These are phyloP conservation scores for Flaveria brownii DNA, from an alignment of 129 eudicot genomes.

Conservation along the genomic window DNA sequence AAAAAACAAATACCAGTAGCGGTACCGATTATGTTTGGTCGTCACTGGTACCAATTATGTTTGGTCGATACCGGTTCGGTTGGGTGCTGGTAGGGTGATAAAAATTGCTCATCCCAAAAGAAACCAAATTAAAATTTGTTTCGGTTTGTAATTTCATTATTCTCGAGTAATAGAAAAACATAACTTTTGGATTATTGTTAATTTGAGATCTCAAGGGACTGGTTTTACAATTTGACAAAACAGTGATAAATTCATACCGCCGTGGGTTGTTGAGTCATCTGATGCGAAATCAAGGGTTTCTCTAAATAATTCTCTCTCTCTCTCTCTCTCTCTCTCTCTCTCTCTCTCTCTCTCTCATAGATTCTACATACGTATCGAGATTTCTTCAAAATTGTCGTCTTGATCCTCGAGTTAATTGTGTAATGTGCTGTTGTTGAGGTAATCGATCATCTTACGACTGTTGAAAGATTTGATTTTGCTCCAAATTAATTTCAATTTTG, in stretches of 20 bases:
- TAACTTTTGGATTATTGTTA: background rate
- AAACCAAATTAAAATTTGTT: too few relatives aligned
- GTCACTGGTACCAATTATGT: too few relatives aligned
- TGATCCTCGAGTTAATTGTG: conserved; percentile 24
- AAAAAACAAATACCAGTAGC: too few relatives aligned
- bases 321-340: conserved; percentile 35
- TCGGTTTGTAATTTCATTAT: too few relatives aligned
- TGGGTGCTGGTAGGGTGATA: too few relatives aligned
- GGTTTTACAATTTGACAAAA: background rate
- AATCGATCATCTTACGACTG: conserved; percentile 9
- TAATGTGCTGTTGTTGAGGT: conserved; percentile 4
- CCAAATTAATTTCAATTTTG: conserved; percentile 4
- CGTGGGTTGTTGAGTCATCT: conserved; percentile 52
- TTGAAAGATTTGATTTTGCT: conserved; percentile 27
- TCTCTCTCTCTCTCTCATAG: conserved; percentile 26
- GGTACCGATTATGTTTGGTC: too few relatives aligned
- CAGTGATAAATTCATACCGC: conserved; percentile 18
- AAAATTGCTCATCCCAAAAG: too few relatives aligned
- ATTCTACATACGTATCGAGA: conserved; percentile 11
- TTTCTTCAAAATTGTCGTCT: conserved; percentile 32
- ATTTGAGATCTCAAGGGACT: conserved; percentile 4
- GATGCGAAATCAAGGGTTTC: conserved; percentile 55
- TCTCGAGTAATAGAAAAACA: too few relatives aligned
- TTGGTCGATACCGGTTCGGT: too few relatives aligned
- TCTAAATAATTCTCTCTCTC: conserved; percentile 31